Conservation (phyloP, 2,329 filamentous ascomycete species). For the Chaetomium olivaceum region DNA sequence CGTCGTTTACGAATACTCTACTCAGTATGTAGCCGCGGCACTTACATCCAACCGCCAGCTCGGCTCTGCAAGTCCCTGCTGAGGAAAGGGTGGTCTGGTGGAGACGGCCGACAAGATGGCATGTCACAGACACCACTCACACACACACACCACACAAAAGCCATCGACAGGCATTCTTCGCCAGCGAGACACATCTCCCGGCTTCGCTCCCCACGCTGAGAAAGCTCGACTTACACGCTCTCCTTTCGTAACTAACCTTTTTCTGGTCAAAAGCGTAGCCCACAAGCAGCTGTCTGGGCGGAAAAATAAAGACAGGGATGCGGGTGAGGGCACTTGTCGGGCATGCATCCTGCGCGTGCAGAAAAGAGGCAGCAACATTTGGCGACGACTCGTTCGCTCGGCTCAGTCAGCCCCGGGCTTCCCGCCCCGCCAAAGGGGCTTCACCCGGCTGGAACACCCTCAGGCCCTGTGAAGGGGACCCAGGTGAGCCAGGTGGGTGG, state of each 20-base stretch:
- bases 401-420: conserved; percentile 2
- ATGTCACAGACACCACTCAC: not conserved
- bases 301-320: not conserved
- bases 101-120: not conserved
- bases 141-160: not conserved
- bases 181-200: not conserved
- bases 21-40: conserved; percentile 3
- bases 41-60: conserved; percentile 6
- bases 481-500: conserved; percentile 1
- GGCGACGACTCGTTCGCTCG: conserved; percentile 18
- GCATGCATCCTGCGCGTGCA: not conserved
- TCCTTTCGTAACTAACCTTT: not conserved
- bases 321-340: not conserved
- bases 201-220: not conserved
- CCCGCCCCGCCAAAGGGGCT: conserved; percentile 13
- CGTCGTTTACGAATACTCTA: not conserved
- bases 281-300: not conserved
- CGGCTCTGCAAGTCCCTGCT: not conserved
- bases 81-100: not conserved
- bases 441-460: conserved; percentile 5
- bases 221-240: not conserved
- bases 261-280: not conserved
- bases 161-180: not conserved
- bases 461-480: not conserved
- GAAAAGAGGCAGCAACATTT: conserved; percentile 23